A percentile compares a stretch with the other conserved stretches of the same genome.
Conservation (phyloP, 129 eudicot species). For the Centella asiatica region DNA sequence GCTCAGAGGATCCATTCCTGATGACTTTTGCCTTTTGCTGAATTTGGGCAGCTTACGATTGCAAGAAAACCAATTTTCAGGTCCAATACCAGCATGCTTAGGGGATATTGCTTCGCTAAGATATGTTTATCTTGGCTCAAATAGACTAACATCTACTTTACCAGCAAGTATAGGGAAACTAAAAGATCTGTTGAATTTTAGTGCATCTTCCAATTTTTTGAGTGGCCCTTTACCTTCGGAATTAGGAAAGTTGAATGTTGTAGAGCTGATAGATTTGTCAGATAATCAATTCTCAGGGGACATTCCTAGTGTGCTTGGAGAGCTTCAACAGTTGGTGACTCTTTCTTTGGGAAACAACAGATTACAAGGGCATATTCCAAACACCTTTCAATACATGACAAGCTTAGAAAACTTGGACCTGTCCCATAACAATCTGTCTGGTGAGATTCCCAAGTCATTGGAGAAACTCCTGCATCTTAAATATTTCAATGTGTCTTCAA, state of each 20-base stretch:
- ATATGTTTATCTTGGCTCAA: not conserved
- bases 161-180: not conserved
- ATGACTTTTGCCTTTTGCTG: not conserved
- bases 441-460: constrained; percentile 16
- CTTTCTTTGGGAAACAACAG: constrained; percentile 24
- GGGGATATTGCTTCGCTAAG: constrained; percentile 2
- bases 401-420: constrained; percentile 23
- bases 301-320: not conserved
- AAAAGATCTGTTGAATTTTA: not conserved
- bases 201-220: not conserved
- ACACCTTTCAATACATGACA: constrained; percentile 10
- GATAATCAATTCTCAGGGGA: not conserved
- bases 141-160: not conserved
- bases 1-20: constrained; percentile 8
- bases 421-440: constrained; percentile 25
- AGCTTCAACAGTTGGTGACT: constrained; percentile 9
- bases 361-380: constrained; percentile 23
- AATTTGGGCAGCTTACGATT: not conserved
- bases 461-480: not conserved
- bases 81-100: constrained; percentile 1
- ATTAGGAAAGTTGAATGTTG: constrained; percentile 6
- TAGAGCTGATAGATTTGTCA: not conserved
- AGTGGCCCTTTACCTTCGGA: not conserved
- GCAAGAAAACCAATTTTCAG: constrained; percentile 1
- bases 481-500: constrained; percentile 17